Conservation (phyloP, 176 grass and related monocot species). For the Guadua angustifolia region DNA sequence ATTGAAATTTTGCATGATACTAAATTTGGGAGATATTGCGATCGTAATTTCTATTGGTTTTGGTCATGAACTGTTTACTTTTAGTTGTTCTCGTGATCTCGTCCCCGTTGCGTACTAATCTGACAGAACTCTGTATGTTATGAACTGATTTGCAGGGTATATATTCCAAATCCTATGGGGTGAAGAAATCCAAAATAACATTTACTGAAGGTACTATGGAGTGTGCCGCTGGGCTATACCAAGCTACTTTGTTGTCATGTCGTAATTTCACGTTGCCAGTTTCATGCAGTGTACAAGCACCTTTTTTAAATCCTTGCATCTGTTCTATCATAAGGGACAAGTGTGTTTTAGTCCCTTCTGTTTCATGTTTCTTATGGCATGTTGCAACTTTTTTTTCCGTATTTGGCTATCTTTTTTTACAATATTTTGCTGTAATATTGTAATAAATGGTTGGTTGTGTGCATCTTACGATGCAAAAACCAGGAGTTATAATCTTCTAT, state of each 20-base stretch:
- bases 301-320: neutral
- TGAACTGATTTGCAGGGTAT: neutral
- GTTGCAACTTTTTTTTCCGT: too few relatives aligned
- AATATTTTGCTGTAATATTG: too few relatives aligned
- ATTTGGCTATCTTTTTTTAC: too few relatives aligned
- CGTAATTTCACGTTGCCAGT: neutral
- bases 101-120: neutral
- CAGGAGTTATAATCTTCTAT: too few relatives aligned
- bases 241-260: neutral
- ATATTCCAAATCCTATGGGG: neutral
- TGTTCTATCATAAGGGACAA: neutral
- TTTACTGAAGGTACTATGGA: neutral
- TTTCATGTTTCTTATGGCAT: too few relatives aligned
- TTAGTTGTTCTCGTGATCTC: too few relatives aligned
- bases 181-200: neutral
- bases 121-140: neutral
- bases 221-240: neutral
- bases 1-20: neutral
- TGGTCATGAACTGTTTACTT: too few relatives aligned
- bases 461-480: too few relatives aligned
- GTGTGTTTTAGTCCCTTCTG: too few relatives aligned
- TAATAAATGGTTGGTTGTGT: too few relatives aligned
- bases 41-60: neutral
- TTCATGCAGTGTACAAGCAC: neutral
- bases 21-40: neutral